Conservation (phyloP, 306 rosid species). For the Cucurbita moschata region DNA sequence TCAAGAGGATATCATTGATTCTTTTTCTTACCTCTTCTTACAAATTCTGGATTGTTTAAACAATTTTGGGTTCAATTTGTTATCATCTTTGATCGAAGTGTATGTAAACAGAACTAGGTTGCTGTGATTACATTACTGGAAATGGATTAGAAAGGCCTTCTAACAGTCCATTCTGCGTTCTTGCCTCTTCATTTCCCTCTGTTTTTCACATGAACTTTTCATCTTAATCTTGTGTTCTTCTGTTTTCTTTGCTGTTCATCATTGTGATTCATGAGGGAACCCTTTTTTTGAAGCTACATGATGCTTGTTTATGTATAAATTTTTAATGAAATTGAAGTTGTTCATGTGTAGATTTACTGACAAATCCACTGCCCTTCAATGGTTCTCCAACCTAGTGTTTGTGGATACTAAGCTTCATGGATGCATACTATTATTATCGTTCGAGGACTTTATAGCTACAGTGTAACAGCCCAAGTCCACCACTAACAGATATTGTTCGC, state of each 20-base stretch:
- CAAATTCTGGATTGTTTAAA: background rate
- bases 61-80: background rate
- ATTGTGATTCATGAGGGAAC: background rate
- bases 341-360: too few species aligned
- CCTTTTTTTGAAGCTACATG: too few species aligned
- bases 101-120: background rate
- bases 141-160: background rate
- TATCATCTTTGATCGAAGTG: background rate
- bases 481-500: too few species aligned
- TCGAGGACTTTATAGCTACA: too few species aligned
- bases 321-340: too few species aligned
- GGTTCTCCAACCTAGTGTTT: too few species aligned
- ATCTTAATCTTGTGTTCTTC: background rate
- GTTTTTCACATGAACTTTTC: background rate
- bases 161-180: background rate
- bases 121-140: background rate
- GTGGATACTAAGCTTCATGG: too few species aligned
- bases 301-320: too few species aligned
- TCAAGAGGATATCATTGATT: constrained; percentile 50
- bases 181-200: background rate
- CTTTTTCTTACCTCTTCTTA: background rate
- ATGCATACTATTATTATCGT: too few species aligned
- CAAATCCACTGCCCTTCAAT: too few species aligned
- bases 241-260: background rate
- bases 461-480: too few species aligned